A percentile compares a stretch with the other conserved stretches of the same genome.
phyloP scores from a whole-genome alignment of 768 basidiomycete species.

The Pholiota molesta region DNA sequence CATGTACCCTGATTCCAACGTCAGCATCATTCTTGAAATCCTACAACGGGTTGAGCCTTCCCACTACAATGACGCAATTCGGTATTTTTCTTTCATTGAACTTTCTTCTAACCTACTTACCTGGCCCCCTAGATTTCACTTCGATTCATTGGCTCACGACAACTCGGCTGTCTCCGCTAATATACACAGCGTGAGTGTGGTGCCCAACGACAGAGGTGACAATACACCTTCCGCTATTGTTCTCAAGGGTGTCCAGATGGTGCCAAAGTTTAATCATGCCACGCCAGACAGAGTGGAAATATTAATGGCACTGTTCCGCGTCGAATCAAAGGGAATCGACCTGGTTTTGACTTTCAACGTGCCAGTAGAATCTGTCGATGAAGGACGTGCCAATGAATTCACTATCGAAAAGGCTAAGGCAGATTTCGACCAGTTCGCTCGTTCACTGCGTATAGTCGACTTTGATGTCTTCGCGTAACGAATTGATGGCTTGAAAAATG shows the following conservation, averaged over 20 bases:
- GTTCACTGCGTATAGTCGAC: conserved; percentile 67
- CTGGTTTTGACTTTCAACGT: conserved; percentile 86
- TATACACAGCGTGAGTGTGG: conserved; percentile 44
- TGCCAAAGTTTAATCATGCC: conserved; percentile 75
- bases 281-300: conserved; percentile 72
- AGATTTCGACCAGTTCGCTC: conserved; percentile 58
- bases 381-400: conserved; percentile 43
- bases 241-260: conserved; percentile 69
- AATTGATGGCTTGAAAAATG: neutral
- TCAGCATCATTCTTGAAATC: conserved; percentile 86
- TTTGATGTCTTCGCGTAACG: conserved; percentile 67
- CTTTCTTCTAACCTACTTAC: conserved; percentile 3
- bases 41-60: conserved; percentile 68
- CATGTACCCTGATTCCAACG: conserved; percentile 65
- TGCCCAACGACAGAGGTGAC: conserved; percentile 45
- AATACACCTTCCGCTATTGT: conserved; percentile 60
- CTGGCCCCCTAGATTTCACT: conserved; percentile 73
- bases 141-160: conserved; percentile 88
- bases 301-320: conserved; percentile 79
- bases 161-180: conserved; percentile 65
- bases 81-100: conserved; percentile 45
- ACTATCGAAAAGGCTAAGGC: conserved; percentile 37
- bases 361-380: conserved; percentile 55
- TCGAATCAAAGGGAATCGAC: conserved; percentile 73
- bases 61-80: conserved; percentile 64